These are phyloP conservation scores for Phytopythium oedochilum DNA, from an alignment of 352 stramenopile genomes.

Conservation along the genomic window DNA sequence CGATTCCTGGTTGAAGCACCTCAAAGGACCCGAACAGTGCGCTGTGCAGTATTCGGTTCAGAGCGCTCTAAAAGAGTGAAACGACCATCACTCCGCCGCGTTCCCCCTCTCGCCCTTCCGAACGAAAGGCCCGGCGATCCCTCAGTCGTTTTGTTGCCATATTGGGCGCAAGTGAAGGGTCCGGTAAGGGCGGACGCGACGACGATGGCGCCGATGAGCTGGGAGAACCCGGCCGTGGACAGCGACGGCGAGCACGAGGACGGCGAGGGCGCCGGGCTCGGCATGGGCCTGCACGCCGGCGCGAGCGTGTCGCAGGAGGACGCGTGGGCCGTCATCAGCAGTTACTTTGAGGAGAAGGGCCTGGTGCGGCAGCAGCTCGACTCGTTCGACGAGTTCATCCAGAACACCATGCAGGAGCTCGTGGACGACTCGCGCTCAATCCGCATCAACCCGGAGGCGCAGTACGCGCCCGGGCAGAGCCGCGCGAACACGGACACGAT, in stretches of 20 bases:
- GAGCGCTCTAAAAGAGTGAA: background rate
- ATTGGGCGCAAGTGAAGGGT: slow-evolving; percentile 2
- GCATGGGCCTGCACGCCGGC: slow-evolving; percentile 44
- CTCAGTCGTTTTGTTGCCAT: slow-evolving; percentile 17
- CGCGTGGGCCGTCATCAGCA: slow-evolving; percentile 98
- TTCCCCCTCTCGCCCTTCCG: slow-evolving; percentile 7
- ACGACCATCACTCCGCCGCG: background rate
- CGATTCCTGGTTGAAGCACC: too few species aligned
- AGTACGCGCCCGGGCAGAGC: slow-evolving; percentile 94
- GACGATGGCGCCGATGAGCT: slow-evolving; percentile 40
- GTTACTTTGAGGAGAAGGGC: slow-evolving; percentile 99
- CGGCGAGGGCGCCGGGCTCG: slow-evolving; percentile 5
- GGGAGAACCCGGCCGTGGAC: slow-evolving; percentile 55
- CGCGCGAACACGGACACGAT: slow-evolving; percentile 90
- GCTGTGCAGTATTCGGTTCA: slow-evolving; percentile 1
- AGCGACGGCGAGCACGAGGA: slow-evolving; percentile 52
- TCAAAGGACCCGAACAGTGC: too few species aligned
- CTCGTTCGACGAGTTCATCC: slow-evolving; percentile 99
- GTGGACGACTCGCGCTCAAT: slow-evolving; percentile 97
- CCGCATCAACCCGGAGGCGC: slow-evolving; percentile 94
- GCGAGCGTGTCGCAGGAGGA: slow-evolving; percentile 97
- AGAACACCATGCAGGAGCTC: slow-evolving; percentile 99
- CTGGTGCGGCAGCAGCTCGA: slow-evolving; percentile 99
- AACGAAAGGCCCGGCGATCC: slow-evolving; percentile 10
- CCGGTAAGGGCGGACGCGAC: background rate